Conservation (phyloP, 352 stramenopile genomes). For the Pythium plurisporium region DNA sequence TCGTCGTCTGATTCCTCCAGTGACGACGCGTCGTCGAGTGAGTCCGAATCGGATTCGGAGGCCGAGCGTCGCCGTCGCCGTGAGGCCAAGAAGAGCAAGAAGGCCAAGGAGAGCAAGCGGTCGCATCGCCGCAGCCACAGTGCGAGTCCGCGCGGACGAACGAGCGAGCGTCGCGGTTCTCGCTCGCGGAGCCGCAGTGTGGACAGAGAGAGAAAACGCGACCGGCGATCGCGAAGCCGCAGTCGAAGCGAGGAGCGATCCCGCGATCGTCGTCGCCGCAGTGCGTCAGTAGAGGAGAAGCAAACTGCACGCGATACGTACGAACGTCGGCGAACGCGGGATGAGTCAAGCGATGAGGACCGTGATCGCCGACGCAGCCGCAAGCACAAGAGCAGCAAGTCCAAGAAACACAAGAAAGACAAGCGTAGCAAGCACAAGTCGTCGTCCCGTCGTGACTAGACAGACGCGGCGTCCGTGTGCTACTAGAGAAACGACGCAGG, state of each 20-base stretch:
- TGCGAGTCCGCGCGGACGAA: conserved; percentile 1
- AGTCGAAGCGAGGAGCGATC: conserved; percentile 28
- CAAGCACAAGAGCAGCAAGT: conserved; percentile 33
- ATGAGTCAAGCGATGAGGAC: conserved; percentile 10
- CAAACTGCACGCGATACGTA: too few relatives aligned
- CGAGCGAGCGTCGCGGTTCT: background rate
- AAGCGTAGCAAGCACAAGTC: conserved; percentile 35
- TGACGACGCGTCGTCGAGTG: conserved; percentile 13
- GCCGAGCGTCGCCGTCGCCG: conserved; percentile 3
- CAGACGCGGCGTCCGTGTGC: too few relatives aligned
- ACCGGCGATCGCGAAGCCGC: conserved; percentile 15
- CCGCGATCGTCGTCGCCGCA: conserved; percentile 23
- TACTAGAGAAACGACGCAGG: too few relatives aligned
- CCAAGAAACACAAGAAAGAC: conserved; percentile 44
- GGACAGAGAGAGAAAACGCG: background rate
- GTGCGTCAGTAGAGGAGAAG: background rate
- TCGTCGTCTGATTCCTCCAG: conserved; percentile 14
- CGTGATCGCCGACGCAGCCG: background rate
- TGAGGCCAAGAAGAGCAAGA: conserved; percentile 13
- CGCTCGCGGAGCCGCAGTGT: conserved; percentile 10
- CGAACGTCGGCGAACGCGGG: too few relatives aligned
- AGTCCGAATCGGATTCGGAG: conserved; percentile 10
- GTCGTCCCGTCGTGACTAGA: conserved; percentile 4
- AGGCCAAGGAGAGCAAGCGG: conserved; percentile 2
- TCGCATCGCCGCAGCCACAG: conserved; percentile 9